Conservation (phyloP, 1,139 yeast genomes). For the Pichia sp. region DNA sequence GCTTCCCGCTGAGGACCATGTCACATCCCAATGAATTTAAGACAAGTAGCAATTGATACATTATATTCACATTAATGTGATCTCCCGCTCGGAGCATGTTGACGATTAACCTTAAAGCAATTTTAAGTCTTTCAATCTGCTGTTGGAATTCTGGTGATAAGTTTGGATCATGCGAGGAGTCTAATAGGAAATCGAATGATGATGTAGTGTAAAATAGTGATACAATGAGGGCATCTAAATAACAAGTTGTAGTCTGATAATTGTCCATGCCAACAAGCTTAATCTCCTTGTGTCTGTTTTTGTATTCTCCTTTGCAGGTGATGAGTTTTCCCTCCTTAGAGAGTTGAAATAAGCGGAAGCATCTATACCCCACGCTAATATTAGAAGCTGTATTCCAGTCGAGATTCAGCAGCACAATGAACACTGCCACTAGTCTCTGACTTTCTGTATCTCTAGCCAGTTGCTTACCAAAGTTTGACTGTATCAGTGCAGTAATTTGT, state of each 20-base stretch:
- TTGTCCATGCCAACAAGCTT: constrained; percentile 62
- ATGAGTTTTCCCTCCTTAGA: constrained; percentile 23
- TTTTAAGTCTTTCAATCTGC: constrained; percentile 38
- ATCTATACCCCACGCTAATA: constrained; percentile 15
- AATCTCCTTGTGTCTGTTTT: constrained; percentile 13
- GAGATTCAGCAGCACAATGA: constrained; percentile 20
- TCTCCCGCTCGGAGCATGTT: constrained; percentile 62
- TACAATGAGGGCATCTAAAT: constrained; percentile 61
- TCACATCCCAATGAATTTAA: constrained; percentile 45
- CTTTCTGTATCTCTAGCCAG: constrained; percentile 14
- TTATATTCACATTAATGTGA: constrained; percentile 52
- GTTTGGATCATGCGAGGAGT: constrained; percentile 19
- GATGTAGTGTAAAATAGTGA: constrained; percentile 61
- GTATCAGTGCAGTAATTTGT: constrained; percentile 12
- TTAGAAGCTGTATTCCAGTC: constrained; percentile 9
- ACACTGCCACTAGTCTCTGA: constrained; percentile 16
- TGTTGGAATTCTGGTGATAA: constrained; percentile 20
- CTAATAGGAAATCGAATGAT: constrained; percentile 62
- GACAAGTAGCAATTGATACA: constrained; percentile 40
- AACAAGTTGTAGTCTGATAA: constrained; percentile 68
- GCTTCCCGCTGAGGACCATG: constrained; percentile 52
- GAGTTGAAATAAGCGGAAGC: constrained; percentile 20
- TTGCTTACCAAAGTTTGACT: constrained; percentile 6
- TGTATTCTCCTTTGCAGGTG: constrained; percentile 17
- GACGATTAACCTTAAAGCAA: constrained; percentile 56